A percentile compares a stretch with the other conserved stretches of the same genome.
These are phyloP conservation scores for Xylaria flabelliformis DNA, from an alignment of 495 filamentous ascomycete species.

Conservation along the genomic window DNA sequence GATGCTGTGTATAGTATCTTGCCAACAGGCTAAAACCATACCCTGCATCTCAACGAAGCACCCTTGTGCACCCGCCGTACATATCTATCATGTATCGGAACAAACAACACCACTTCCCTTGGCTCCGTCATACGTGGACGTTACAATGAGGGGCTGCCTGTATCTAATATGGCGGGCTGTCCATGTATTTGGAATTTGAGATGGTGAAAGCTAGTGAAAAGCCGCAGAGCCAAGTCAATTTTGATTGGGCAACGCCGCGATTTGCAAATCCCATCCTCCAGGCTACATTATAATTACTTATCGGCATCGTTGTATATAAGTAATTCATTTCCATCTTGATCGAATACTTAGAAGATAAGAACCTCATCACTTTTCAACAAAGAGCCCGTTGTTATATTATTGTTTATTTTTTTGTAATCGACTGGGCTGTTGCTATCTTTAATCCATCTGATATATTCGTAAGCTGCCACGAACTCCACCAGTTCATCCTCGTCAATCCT, in stretches of 20 bases:
- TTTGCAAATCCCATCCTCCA: slow-evolving; percentile 4
- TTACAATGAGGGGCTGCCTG: slow-evolving; percentile 6
- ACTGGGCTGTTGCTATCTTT: neutral
- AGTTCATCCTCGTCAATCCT: neutral
- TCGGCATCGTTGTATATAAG: slow-evolving; percentile 6
- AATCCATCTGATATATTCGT: neutral
- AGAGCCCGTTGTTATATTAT: neutral
- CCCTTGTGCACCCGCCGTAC: neutral
- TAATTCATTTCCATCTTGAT: neutral
- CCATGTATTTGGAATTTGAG: slow-evolving; percentile 25
- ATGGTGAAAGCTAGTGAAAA: slow-evolving; percentile 8
- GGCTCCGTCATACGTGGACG: neutral
- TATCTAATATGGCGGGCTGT: neutral
- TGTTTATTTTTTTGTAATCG: neutral
- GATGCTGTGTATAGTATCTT: slow-evolving; percentile 3
- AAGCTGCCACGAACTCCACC: slow-evolving; percentile 2
- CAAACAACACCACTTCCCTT: slow-evolving; percentile 4
- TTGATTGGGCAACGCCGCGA: slow-evolving; percentile 17
- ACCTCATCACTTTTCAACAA: neutral
- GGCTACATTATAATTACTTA: slow-evolving; percentile 13
- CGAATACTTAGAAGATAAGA: neutral
- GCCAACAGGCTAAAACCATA: slow-evolving; percentile 14
- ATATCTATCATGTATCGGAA: neutral
- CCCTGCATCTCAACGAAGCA: slow-evolving; percentile 3
- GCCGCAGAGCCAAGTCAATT: slow-evolving; percentile 1